Evolutionary conservation across 1,139 yeast species (phyloP).

Genomic region (Magnusiomyces paraingens): DNA sequence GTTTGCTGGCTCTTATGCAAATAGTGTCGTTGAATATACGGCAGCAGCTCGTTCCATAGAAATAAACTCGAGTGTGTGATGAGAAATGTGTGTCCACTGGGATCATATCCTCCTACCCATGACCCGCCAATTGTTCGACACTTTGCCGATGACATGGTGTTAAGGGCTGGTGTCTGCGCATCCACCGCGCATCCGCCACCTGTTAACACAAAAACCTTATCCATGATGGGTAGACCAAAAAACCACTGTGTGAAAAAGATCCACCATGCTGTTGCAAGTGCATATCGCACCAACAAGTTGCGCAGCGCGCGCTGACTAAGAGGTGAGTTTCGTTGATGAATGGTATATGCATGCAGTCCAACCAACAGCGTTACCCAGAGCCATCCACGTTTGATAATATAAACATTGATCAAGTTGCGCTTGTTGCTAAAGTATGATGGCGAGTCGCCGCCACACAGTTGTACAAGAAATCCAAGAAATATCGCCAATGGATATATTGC

Average conservation of each 20-base stretch:
- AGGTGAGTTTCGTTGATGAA: background rate
- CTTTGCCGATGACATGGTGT: conserved; percentile 6
- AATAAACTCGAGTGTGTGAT: conserved; percentile 66
- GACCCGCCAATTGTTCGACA: conserved; percentile 61
- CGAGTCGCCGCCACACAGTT: conserved; percentile 18
- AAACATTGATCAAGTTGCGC: conserved; percentile 57
- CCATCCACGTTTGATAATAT: conserved; percentile 89
- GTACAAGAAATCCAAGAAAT: conserved; percentile 28
- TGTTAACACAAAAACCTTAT: conserved; percentile 64
- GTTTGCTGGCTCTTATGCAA: conserved; percentile 6
- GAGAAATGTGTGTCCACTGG: conserved; percentile 88
- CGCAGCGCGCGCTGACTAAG: background rate
- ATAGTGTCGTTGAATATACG: conserved; percentile 27
- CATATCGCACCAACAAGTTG: conserved; percentile 33
- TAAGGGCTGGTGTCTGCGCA: conserved; percentile 1
- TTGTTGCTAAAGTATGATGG: conserved; percentile 48
- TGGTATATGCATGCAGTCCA: conserved; percentile 4
- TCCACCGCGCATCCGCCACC: conserved; percentile 66
- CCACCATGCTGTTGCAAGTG: conserved; percentile 70
- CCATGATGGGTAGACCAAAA: conserved; percentile 87
- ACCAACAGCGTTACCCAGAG: conserved; percentile 67
- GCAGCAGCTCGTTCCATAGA: conserved; percentile 58
- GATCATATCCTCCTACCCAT: conserved; percentile 95
- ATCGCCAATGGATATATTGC: conserved; percentile 28
- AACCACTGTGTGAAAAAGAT: conserved; percentile 80